Evolutionary conservation across 1,139 yeast species (phyloP), one percentile per base, ranked within the genome.

Genomic region (Blastobotrys arbuscula): DNA sequence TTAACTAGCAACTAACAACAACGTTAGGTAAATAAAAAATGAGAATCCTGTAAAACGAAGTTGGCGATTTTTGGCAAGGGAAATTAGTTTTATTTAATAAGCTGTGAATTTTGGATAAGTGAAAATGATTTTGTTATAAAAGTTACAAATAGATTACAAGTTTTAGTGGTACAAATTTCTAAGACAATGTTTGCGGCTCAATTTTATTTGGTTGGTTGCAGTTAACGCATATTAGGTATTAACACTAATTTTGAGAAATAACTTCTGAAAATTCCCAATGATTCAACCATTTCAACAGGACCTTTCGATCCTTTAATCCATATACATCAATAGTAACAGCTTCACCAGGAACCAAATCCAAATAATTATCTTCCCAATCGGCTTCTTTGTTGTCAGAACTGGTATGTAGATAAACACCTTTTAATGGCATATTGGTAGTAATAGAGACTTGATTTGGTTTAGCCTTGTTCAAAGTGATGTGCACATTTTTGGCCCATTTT

Each of bases 321-420:
- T 23, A n/a, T 16, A 49, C 58, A 9, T 34, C 31, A 13, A 56
- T 42, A 4, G 15, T 43, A 18, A 49, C 42, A 7, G 44, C 26
- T 21, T 53, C 54, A 28, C 47, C 46, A 2, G 59, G 59, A 3
- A 54, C 57, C 45, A 56, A 26, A 38, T 56, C 59, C 9, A 56
- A 18, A 39, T 45, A 54, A 42, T 56, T 56, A 42, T 56, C 59
- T 9, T 48, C 44, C 56, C 57, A 56, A 13, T 36, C 43, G 18
- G 57, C 59, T n/a, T 50, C 49, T 2, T 54, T 54, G 13, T 52
- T 42, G 21, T 48, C 49, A 15, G 28, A 40, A 10, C 50, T 47
- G 5, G 54, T 52, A 19, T 43, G 33, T 36, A 55, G 46, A 6
- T 43, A 50, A 13, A 55, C 52, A 12, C 59, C 59, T 46, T 56